phyloP scores from a whole-genome alignment of 2,329 filamentous ascomycete species.

The Balansia obtecta region DNA sequence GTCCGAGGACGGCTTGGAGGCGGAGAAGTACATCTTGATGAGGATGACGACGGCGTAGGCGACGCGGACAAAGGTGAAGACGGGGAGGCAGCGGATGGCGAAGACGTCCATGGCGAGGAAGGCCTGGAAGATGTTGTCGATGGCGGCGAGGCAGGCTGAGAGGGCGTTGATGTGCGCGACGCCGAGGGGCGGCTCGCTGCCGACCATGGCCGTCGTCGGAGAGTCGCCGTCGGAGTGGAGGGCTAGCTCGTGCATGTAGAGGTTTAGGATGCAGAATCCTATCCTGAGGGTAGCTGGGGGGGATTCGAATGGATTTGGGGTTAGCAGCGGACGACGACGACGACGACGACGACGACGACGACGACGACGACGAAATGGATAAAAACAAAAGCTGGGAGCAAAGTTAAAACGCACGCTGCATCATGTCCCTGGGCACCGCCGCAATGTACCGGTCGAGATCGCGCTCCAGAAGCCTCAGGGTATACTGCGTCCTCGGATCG shows the following conservation, averaged over 20 bases:
- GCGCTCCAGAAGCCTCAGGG: slow-evolving; percentile 51
- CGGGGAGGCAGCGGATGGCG: slow-evolving; percentile 51
- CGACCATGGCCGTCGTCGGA: slow-evolving; percentile 38
- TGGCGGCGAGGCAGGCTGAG: slow-evolving; percentile 52
- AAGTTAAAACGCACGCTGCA: slow-evolving; percentile 39
- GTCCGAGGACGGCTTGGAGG: slow-evolving; percentile 49
- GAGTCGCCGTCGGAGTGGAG: slow-evolving; percentile 50
- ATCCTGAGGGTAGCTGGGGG: slow-evolving; percentile 46
- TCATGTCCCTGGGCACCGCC: slow-evolving; percentile 38
- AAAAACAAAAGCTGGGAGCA: background rate
- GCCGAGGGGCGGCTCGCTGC: slow-evolving; percentile 26
- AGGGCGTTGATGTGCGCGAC: slow-evolving; percentile 52
- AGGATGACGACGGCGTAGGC: slow-evolving; percentile 60
- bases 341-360: no score
- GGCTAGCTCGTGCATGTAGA: slow-evolving; percentile 67
- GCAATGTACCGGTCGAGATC: slow-evolving; percentile 48
- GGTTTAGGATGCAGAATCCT: slow-evolving; percentile 50
- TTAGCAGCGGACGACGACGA: background rate
- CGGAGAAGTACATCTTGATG: slow-evolving; percentile 62
- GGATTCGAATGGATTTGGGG: background rate
- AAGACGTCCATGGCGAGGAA: slow-evolving; percentile 49
- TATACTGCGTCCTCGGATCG: slow-evolving; percentile 51
- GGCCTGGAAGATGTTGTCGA: slow-evolving; percentile 52
- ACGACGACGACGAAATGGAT: no score
- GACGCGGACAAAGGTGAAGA: slow-evolving; percentile 59